Conservation (phyloP, 345 rosid species). For the Nasturtium officinale region DNA sequence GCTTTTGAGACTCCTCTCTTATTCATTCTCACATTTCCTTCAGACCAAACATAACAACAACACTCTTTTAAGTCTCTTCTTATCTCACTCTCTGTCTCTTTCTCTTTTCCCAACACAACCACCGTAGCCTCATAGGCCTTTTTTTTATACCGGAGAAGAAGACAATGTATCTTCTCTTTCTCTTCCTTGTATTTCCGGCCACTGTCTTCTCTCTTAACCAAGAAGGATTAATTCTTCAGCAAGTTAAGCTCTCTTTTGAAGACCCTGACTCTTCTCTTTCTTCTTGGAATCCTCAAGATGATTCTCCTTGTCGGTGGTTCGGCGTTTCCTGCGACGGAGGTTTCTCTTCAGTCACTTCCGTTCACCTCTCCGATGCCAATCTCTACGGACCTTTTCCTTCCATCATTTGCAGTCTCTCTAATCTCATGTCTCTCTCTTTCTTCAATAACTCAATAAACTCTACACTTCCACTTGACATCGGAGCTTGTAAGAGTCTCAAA, state of each 20-base stretch:
- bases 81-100: constrained; percentile 1
- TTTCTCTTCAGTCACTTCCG: constrained; percentile 56
- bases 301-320: constrained; percentile 62
- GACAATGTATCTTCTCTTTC: constrained; percentile 35
- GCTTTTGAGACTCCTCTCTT: constrained; percentile 27
- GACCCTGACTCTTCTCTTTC: constrained; percentile 65
- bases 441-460: constrained; percentile 66
- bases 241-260: constrained; percentile 49
- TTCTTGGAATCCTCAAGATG: constrained; percentile 58
- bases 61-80: background rate
- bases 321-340: constrained; percentile 56
- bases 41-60: background rate
- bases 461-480: constrained; percentile 64
- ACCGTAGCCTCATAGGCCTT: constrained; percentile 18
- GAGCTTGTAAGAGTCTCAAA: constrained; percentile 57
- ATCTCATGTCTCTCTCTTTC: constrained; percentile 57
- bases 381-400: constrained; percentile 80
- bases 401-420: constrained; percentile 65
- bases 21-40: constrained; percentile 11
- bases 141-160: constrained; percentile 3
- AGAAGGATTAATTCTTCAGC: constrained; percentile 65
- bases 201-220: constrained; percentile 53
- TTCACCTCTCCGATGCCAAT: constrained; percentile 63
- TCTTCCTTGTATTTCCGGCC: constrained; percentile 39
- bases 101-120: constrained; percentile 11